Evolutionary conservation across 495 filamentous ascomycete species (phyloP), one percentile per base, ranked within the genome.

Genomic region (Xylaria longipes): DNA sequence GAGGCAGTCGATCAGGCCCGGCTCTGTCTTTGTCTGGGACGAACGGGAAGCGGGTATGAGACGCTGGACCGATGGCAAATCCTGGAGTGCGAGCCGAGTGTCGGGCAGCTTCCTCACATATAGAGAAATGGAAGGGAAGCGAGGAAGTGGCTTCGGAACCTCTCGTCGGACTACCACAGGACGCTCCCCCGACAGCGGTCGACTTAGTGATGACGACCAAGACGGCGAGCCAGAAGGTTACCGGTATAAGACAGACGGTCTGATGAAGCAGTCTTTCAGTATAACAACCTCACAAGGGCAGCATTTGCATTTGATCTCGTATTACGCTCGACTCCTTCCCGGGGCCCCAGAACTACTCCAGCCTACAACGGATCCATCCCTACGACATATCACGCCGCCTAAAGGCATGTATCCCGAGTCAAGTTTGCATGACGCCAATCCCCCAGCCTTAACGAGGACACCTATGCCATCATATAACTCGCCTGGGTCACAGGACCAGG

Each of bases 191-290:
- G 93, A 95, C 52, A 93, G 91, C 75, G 85, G 85, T 66, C 88
- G 91, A 73, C 89, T 90, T 41, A 95, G 92, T 77, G 95, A 97
- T 75, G 93, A 93, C 33, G 91, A 91, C 60, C 88, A 89, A 73
- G 93, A 95, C 39, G 93, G 94, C 54, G 96, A 95, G 45, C 96
- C 93, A 0, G 96, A 99, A 80, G 96, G 96, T 15, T 99, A 98
- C 79, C 88, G 95, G 66, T 99, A 99, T 82, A 99, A 99, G 83
- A 91, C 93, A 1, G 96, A 98, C 75, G 96, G 96, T 0, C 84
- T 99, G 45, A 97, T 97, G 94, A 99, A 99, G 85, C 96, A 99
- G 81, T 98, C 96, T 0, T 99, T 98, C 86, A 98, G 95, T 84
- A 98, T 99, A 79, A 97, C 95, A 5, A 98, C 95, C 3, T 91